Conservation (phyloP, 2,329 filamentous ascomycete genomes). For the Chaetomiaceae sp. region DNA sequence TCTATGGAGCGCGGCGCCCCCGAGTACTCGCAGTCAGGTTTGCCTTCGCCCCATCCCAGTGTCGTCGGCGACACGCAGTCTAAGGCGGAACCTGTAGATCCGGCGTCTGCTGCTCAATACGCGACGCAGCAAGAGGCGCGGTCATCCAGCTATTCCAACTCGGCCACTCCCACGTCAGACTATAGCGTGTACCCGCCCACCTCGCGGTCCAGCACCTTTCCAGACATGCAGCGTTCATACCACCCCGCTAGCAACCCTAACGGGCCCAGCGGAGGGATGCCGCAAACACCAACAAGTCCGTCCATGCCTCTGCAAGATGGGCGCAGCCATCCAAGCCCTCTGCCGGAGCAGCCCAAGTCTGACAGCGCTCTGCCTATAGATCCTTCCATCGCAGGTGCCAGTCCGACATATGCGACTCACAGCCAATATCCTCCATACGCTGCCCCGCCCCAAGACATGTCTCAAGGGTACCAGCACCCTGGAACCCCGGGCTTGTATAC, state of each 20-base stretch:
- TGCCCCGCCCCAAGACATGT: conserved; percentile 78
- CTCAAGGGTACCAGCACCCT: conserved; percentile 66
- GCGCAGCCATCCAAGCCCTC: conserved; percentile 65
- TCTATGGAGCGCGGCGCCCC: conserved; percentile 56
- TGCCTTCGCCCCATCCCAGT: conserved; percentile 67
- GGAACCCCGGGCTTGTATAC: conserved; percentile 57
- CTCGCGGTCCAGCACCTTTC: conserved; percentile 78
- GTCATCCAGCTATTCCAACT: conserved; percentile 64
- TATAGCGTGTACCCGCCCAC: conserved; percentile 74
- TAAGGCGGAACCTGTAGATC: conserved; percentile 85
- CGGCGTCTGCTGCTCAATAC: conserved; percentile 89
- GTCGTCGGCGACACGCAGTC: conserved; percentile 66
- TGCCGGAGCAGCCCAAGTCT: conserved; percentile 75
- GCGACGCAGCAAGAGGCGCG: conserved; percentile 76
- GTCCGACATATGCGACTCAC: conserved; percentile 77
- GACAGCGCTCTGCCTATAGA: conserved; percentile 98
- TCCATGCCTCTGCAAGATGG: conserved; percentile 83
- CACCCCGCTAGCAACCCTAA: conserved; percentile 70
- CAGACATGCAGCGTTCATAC: conserved; percentile 81
- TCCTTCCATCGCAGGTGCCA: conserved; percentile 92
- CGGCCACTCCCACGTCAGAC: conserved; percentile 82
- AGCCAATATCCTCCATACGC: conserved; percentile 83
- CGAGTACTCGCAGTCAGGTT: conserved; percentile 86
- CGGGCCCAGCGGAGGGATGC: conserved; percentile 81
- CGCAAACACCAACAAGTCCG: conserved; percentile 96